Evolutionary conservation across 2,329 filamentous ascomycete genomes (phyloP).

Genomic region (Nigrospora osmanthi): DNA sequence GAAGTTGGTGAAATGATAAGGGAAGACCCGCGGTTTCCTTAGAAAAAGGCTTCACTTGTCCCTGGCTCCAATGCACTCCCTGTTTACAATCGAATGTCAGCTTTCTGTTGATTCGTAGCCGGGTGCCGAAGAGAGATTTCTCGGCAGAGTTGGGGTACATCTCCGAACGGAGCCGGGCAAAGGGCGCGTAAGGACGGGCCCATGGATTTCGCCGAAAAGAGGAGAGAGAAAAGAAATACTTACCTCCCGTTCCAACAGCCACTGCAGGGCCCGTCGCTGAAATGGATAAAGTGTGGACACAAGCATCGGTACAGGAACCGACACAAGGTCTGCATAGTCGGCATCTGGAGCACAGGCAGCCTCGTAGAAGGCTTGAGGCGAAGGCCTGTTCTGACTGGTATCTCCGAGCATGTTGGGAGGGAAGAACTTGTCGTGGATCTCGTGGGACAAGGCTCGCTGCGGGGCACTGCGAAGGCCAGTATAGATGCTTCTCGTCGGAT

Average conservation of each 20-base stretch:
- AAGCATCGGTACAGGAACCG: slow-evolving; percentile 34
- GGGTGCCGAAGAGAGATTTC: too few relatives aligned
- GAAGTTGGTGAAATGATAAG: slow-evolving; percentile 33
- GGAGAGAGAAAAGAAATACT: slow-evolving; percentile 27
- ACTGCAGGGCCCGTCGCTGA: slow-evolving; percentile 61
- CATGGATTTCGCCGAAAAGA: too few relatives aligned
- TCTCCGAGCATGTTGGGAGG: neutral
- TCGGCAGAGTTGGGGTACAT: too few relatives aligned
- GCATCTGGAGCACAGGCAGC: slow-evolving; percentile 54
- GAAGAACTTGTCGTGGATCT: slow-evolving; percentile 28
- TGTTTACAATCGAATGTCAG: too few relatives aligned
- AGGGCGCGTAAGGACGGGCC: too few relatives aligned
- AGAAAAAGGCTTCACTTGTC: slow-evolving; percentile 14
- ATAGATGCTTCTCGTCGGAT: slow-evolving; percentile 25
- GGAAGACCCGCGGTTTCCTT: slow-evolving; percentile 15
- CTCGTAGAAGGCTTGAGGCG: slow-evolving; percentile 58
- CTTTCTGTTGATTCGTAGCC: slow-evolving; percentile 7
- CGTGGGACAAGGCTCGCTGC: slow-evolving; percentile 24
- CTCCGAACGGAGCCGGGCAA: too few relatives aligned
- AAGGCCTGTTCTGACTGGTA: slow-evolving; percentile 19
- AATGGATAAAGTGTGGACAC: slow-evolving; percentile 59
- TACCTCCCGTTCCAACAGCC: slow-evolving; percentile 62
- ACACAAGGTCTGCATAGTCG: slow-evolving; percentile 26
- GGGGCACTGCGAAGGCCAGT: slow-evolving; percentile 16
- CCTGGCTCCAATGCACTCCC: slow-evolving; percentile 12